A percentile compares a stretch with the other conserved stretches of the same genome.
phyloP scores from a whole-genome alignment of 345 rosid species.

The Garcia nutans region DNA sequence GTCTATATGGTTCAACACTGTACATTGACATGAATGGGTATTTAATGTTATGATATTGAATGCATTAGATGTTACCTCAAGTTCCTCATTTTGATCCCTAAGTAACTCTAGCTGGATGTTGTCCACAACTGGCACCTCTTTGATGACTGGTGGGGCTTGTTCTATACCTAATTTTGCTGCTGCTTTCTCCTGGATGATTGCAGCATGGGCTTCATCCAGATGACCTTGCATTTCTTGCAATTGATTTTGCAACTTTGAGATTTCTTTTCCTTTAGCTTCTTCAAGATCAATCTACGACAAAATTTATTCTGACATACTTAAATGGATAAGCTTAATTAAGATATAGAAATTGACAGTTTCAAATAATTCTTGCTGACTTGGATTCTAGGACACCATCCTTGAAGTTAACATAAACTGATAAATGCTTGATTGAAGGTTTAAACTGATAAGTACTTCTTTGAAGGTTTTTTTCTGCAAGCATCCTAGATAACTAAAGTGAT shows the following conservation, averaged over 20 bases:
- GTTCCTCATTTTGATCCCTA: conserved; percentile 41
- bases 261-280: conserved; percentile 64
- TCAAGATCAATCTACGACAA: conserved; percentile 58
- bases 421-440: background rate
- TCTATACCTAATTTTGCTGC: conserved; percentile 60
- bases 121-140: conserved; percentile 61
- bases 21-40: background rate
- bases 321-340: background rate
- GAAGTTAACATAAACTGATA: background rate
- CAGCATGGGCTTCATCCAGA: conserved; percentile 51
- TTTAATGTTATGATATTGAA: background rate
- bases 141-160: conserved; percentile 65
- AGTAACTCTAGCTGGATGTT: conserved; percentile 47
- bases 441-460: too few species aligned
- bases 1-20: background rate
- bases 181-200: conserved; percentile 49
- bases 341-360: background rate
- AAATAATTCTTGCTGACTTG: background rate
- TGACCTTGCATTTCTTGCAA: conserved; percentile 49
- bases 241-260: conserved; percentile 45
- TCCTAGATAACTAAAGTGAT: background rate
- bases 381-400: background rate
- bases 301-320: background rate
- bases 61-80: conserved; percentile 41
- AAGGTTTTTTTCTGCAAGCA: background rate